These are phyloP conservation scores for Lignosus rhinocerotis DNA, from an alignment of 1,284 basidiomycete genomes.

Conservation along the genomic window DNA sequence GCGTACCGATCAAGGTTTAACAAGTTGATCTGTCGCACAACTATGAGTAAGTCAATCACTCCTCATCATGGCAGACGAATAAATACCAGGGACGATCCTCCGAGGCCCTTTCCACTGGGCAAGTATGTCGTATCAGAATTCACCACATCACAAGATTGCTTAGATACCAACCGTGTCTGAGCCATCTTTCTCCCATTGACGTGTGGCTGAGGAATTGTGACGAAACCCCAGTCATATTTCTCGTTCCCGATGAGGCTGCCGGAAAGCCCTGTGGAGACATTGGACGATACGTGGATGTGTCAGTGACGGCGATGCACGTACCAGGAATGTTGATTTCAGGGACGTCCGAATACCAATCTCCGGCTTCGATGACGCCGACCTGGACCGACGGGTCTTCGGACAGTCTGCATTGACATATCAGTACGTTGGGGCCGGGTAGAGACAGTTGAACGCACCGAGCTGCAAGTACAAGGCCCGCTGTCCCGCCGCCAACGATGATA, in stretches of 20 bases:
- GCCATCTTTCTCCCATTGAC: conserved; percentile 2
- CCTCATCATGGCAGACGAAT: neutral
- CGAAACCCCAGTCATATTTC: conserved; percentile 22
- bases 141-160: neutral
- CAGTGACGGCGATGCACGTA: neutral
- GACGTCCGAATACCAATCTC: conserved; percentile 28
- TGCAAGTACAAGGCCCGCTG: conserved; percentile 3
- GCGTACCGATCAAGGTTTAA: neutral
- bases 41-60: neutral
- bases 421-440: neutral
- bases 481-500: conserved; percentile 24
- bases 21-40: conserved; percentile 3
- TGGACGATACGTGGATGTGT: neutral
- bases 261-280: neutral
- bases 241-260: conserved; percentile 6
- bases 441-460: conserved; percentile 1
- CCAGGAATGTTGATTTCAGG: conserved; percentile 9
- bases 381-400: conserved; percentile 41
- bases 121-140: neutral
- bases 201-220: conserved; percentile 14
- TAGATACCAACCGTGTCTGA: conserved; percentile 4
- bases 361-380: conserved; percentile 34
- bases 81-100: conserved; percentile 17
- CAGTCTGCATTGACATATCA: conserved; percentile 24
- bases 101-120: conserved; percentile 18